Conservation (phyloP, 306 rosid species). For the Sphenostylis stenocarpa region DNA sequence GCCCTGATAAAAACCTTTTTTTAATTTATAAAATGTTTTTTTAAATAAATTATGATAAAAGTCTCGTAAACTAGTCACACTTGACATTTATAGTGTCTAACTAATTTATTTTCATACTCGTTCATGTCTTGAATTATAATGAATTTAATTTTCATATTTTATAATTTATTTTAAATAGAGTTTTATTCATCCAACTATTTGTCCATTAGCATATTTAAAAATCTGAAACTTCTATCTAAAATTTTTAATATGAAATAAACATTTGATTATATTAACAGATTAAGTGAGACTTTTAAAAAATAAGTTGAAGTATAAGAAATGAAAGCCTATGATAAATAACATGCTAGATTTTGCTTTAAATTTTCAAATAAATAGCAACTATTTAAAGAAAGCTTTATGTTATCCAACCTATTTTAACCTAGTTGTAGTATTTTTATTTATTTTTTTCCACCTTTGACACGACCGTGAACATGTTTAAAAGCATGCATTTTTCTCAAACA, state of each 20-base stretch:
- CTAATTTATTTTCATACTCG: neutral
- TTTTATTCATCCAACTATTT: neutral
- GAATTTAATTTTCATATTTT: neutral
- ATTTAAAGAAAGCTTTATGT: neutral
- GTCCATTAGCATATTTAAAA: neutral
- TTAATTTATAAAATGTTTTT: neutral
- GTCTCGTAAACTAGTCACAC: neutral
- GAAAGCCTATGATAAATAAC: neutral
- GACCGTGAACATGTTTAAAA: neutral
- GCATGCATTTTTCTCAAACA: neutral
- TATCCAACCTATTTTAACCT: neutral
- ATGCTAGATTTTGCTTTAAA: neutral
- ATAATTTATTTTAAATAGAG: neutral
- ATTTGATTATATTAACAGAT: neutral
- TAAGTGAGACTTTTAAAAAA: neutral
- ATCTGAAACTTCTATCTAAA: neutral
- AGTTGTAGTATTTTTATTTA: neutral
- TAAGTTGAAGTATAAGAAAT: neutral
- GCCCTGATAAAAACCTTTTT: neutral
- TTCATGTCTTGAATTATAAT: no score
- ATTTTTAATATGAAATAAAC: neutral
- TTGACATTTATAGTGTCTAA: neutral
- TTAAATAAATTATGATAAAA: neutral
- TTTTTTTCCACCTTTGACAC: neutral
- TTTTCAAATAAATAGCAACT: neutral